A percentile compares a stretch with the other conserved stretches of the same genome.
Conservation (phyloP, 345 rosid species). For the Eucalyptus marginata region DNA sequence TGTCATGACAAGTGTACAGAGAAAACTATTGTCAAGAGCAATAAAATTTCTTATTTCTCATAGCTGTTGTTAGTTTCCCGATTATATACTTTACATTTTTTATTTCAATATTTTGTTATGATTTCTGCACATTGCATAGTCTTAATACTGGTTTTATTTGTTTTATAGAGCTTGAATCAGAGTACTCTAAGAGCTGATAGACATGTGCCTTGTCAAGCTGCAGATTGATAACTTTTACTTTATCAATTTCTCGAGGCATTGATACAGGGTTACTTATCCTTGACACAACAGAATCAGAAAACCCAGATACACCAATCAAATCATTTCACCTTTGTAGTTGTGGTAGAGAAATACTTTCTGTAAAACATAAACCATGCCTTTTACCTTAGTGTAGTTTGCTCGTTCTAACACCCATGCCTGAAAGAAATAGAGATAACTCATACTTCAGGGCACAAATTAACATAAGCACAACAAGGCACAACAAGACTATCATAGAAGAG, state of each 20-base stretch:
- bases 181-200: background rate
- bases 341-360: background rate
- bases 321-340: background rate
- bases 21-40: background rate
- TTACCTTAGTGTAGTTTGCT: constrained; percentile 81
- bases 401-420: constrained; percentile 75
- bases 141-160: background rate
- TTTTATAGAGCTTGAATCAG: background rate
- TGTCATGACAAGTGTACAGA: background rate
- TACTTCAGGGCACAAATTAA: background rate
- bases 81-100: background rate
- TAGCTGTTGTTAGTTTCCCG: background rate
- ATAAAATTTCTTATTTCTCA: background rate
- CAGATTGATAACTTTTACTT: background rate
- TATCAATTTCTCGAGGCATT: background rate
- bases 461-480: background rate
- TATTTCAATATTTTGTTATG: background rate
- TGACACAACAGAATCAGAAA: background rate
- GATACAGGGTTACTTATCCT: background rate
- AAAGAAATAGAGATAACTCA: background rate
- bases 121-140: background rate
- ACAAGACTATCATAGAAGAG: background rate
- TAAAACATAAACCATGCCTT: background rate
- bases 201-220: background rate
- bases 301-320: background rate